Percentiles rank a stretch among this genome's conserved stretches.
These are phyloP conservation scores for Verticillium longisporum DNA, from an alignment of 2,329 filamentous ascomycete genomes.

Conservation along the genomic window DNA sequence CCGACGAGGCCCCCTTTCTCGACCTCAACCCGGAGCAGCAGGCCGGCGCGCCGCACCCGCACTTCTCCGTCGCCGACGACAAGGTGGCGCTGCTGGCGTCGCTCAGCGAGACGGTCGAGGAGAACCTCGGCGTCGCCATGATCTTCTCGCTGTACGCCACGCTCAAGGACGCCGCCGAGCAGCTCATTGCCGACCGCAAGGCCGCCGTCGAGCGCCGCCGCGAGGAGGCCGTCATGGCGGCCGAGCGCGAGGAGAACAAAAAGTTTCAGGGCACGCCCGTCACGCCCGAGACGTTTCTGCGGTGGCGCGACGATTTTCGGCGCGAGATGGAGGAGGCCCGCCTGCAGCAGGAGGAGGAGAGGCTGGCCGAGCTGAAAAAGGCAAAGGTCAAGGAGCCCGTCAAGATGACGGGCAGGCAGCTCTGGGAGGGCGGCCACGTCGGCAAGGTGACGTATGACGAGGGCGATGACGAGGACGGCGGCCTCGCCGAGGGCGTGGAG, in stretches of 20 bases:
- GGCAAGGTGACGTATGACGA: conserved; percentile 61
- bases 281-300: conserved; percentile 76
- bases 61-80: conserved; percentile 77
- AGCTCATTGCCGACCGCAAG: conserved; percentile 68
- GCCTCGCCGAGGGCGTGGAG: conserved; percentile 55
- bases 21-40: conserved; percentile 67
- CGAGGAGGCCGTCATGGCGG: conserved; percentile 48
- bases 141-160: conserved; percentile 84
- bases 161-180: conserved; percentile 86
- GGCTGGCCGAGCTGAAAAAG: conserved; percentile 76
- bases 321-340: conserved; percentile 74
- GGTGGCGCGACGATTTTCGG: conserved; percentile 73
- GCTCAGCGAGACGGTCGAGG: conserved; percentile 71
- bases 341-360: conserved; percentile 64
- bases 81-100: conserved; percentile 65
- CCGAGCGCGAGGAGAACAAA: conserved; percentile 87
- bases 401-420: conserved; percentile 64
- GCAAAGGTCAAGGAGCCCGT: conserved; percentile 68
- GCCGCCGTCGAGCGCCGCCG: conserved; percentile 52
- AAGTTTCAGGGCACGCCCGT: conserved; percentile 93
- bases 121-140: conserved; percentile 97
- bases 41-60: conserved; percentile 54
- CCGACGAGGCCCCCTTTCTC: conserved; percentile 76
- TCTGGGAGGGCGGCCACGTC: conserved; percentile 71
- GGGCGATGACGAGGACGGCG: conserved; percentile 59